These are phyloP conservation scores for Graphilbum fragrans DNA, from an alignment of 2,329 filamentous ascomycete species.

Conservation along the genomic window DNA sequence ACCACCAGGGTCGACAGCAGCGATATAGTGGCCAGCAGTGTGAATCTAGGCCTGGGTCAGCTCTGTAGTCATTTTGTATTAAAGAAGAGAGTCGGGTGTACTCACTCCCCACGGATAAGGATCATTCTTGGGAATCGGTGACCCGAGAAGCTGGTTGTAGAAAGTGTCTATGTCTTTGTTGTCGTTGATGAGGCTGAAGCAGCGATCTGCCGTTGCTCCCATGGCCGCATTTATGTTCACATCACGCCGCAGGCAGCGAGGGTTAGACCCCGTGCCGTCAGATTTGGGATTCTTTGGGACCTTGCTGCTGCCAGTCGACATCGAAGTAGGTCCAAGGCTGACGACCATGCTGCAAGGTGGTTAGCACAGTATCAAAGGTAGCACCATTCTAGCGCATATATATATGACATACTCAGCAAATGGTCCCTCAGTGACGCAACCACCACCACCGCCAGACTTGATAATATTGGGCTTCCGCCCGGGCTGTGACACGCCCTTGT, in stretches of 20 bases:
- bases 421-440: conserved; percentile 38
- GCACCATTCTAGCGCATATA: no score
- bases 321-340: conserved; percentile 23
- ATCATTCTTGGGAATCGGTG: conserved; percentile 9
- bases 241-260: conserved; percentile 29
- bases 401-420: conserved; percentile 23
- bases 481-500: conserved; percentile 15
- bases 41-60: conserved; percentile 21
- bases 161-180: conserved; percentile 8
- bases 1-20: conserved; percentile 22
- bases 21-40: conserved; percentile 22
- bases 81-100: neutral
- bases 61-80: neutral
- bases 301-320: conserved; percentile 13
- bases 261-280: conserved; percentile 26
- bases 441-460: conserved; percentile 37
- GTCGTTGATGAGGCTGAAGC: conserved; percentile 8
- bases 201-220: conserved; percentile 15
- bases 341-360: conserved; percentile 29
- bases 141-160: conserved; percentile 10
- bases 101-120: conserved; percentile 9
- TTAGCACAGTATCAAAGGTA: no score
- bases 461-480: conserved; percentile 26
- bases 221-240: conserved; percentile 13
- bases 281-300: conserved; percentile 20